Base-by-base conservation (phyloP, 306 rosid species). In the Vachellia pachyceras region DNA sequence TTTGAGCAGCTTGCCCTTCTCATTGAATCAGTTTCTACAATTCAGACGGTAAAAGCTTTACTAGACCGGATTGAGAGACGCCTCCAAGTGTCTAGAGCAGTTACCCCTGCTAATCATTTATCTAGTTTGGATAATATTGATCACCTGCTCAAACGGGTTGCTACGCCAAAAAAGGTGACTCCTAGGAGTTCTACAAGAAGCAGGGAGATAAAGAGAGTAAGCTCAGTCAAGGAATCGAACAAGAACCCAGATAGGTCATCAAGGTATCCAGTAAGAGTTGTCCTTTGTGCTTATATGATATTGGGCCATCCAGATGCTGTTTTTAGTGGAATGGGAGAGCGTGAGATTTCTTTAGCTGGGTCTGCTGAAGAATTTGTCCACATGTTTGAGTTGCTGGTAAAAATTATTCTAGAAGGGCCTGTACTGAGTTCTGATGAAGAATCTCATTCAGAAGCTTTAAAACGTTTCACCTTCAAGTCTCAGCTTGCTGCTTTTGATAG, bases 281-380 rank as follows among this genome's bases (percentile, higher is more conserved):
- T 83, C 81, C 97, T 95, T 80, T 95, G 98, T 85, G 94, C 97
- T 52, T 93, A 85, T 83, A 93, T 93, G 97, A 90, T 93, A 77
- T 77, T 93, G 90, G 90, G 94, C 85, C 97, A 93, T 82, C 97
- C 97, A 72, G 96, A 93, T 81, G 97, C 94, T 4, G 97, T 93
- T 74, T 90, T 95, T 80, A 93, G 92, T 84, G 91, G 94, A 55
- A 88, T 80, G 81, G 97, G 99, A 78, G 92, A 90, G 84, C 90
- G 80, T 40, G 99, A 93, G 85, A 86, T 80, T 84, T 83, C 94
- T 58, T 85, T 95, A 70, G 92, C 92, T 80, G 88, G 89, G 86
- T 83, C 93, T 72, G 97, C 98, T 4, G 86, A 89, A 86, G 93
- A 86, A 72, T 90, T 91, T 89, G 87, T 95, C 70, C 82, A 63